Evolutionary conservation across 2,329 filamentous ascomycete species (phyloP), one percentile per base, ranked within the genome.

Genomic region (Lizonia empirigonia): DNA sequence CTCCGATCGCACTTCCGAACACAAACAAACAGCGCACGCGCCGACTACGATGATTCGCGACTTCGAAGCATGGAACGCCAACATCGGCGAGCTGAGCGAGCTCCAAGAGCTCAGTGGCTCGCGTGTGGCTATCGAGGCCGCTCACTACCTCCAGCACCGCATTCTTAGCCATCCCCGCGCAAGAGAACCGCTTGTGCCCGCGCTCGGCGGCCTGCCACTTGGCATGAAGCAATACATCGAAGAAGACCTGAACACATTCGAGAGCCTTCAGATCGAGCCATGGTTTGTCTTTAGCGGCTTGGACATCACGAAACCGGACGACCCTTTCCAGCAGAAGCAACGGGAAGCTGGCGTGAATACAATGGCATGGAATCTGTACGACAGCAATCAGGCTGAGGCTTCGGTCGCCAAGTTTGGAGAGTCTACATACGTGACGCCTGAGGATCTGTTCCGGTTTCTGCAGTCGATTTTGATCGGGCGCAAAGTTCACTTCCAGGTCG

Each of bases 251-350:
- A 82, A 88, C 53, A 78, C 80, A 51, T 90, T 94, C 80, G 83
- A 85, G 54, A 81, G 82, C 36, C 78, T 86, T 64, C 83, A 84
- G 16, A 87, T 96, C 44, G 84, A 80, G n/a, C 90, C 90, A 2
- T 78, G 95, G 57, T 97, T 99, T 72, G 82, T 99, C 42, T 99
- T 99, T 74, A 90, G 93, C 71, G 94, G 94, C 27, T 84, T 96
- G 65, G 85, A 91, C 30, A 82, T 91, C 54, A 85, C 86, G 30
- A 88, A 89, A 66, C 87, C 92, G 65, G 71, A 72, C 33, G 85
- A 89, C 37, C 76, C 78, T 9, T 79, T 81, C 54, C 71, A 71
- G 24, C 80, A 86, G 53, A 79, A 85, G 19, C 80, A 88, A 46
- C 82, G 85, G 59, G 83, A 84, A 36, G 84, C 84, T 20, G 82